Evolutionary conservation across 1,139 yeast species (phyloP).

Genomic region (Protomyces inouyei): DNA sequence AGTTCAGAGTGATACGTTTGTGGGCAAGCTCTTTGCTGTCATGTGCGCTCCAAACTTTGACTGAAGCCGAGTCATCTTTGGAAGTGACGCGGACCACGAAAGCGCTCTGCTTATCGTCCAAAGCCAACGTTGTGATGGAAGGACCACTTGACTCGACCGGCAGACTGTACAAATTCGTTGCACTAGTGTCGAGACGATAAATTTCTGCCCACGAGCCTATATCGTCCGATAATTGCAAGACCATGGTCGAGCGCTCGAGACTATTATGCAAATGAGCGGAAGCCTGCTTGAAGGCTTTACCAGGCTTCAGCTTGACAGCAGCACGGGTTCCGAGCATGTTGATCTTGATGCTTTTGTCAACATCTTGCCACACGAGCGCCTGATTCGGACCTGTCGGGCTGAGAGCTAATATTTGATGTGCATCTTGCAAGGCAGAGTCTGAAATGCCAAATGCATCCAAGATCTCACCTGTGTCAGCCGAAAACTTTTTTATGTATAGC

Average conservation of each 20-base stretch:
- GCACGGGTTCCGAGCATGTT: not conserved
- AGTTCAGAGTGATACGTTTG: not conserved
- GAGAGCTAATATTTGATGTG: not conserved
- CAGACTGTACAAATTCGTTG: not conserved
- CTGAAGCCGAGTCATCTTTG: not conserved
- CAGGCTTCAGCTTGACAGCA: not conserved
- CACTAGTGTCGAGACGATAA: not conserved
- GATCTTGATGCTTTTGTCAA: not conserved
- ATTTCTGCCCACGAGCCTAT: not conserved
- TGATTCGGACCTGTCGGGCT: not conserved
- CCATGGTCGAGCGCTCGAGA: not conserved
- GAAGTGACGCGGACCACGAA: not conserved
- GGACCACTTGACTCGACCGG: not conserved
- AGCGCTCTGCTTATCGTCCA: not conserved
- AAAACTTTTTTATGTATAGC: not conserved
- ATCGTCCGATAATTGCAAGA: not conserved
- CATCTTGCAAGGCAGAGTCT: not conserved
- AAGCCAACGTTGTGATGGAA: not conserved
- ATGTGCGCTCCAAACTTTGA: not conserved
- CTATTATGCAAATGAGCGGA: not conserved
- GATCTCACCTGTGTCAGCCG: not conserved
- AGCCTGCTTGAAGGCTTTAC: not conserved
- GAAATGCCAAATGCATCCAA: not conserved
- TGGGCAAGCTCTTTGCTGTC: not conserved
- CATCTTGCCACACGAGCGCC: not conserved